Evolutionary conservation across 768 basidiomycete species (phyloP), one percentile per base, ranked within the genome.

Genomic region (Ramaria sp.): DNA sequence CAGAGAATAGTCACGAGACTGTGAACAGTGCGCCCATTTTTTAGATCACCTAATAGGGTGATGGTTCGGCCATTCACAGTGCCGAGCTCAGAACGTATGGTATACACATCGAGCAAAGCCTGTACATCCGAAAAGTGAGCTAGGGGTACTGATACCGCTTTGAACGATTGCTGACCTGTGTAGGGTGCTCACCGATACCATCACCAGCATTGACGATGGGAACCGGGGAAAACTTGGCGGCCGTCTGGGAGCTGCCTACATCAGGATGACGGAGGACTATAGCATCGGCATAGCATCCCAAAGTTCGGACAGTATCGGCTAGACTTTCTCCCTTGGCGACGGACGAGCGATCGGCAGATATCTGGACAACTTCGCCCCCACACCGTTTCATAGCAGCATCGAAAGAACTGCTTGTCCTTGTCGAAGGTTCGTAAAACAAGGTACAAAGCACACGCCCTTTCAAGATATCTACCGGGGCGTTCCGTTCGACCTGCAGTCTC

Each of bases 341-440:
- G 0, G 92, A 96, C 3, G 93, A 94, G 1, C 77, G 75, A 51
- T 91, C 88, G 2, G 79, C 79, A 39, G 78, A 78, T 54, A 97
- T 78, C 54, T 85, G 78, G n/a, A 96, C 83, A 37, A 97, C 95
- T 62, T 94, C 82, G 18, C 96, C 96, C 25, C 96, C 96, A 62
- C 92, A 92, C 48, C 96, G 82, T 68, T 96, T 95, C 96, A 98
- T 99, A 10, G 96, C 96, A 2, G 95, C 86, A 65, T 99, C 95
- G 63, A 99, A 99, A 8, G 95, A 97, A 3, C 87, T 78, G 58
- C 89, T 92, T 3, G 96, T 99, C 32, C 96, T 78, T 2, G 96
- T 99, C 2, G 93, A 96, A 1, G 95, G 89, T 66, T 99, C 96
- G 67, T 92, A 99, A 76, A 99, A 99, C 36, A 94, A 66, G 20